These are phyloP conservation scores for Keithomyces neogunnii DNA, from an alignment of 2,329 filamentous ascomycete species.

Conservation along the genomic window DNA sequence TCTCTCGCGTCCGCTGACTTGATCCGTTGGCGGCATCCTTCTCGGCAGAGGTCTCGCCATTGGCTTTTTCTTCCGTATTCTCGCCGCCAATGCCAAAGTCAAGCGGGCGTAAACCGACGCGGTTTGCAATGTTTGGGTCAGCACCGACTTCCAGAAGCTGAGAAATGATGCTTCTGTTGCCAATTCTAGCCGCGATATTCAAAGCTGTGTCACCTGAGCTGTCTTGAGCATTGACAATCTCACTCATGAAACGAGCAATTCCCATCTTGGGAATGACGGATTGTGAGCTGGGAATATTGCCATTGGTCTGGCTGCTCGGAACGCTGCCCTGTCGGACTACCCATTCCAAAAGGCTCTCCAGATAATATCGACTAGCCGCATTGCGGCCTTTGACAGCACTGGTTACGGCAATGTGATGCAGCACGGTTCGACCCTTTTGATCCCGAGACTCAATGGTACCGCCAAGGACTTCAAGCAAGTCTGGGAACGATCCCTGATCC, in stretches of 20 bases:
- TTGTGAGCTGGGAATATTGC: conserved; percentile 29
- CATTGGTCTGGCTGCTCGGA: conserved; percentile 41
- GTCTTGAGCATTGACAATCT: conserved; percentile 94
- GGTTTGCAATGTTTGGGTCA: conserved; percentile 84
- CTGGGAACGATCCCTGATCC: conserved; percentile 82
- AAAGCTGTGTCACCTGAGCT: conserved; percentile 90
- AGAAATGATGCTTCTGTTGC: conserved; percentile 91
- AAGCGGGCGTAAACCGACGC: conserved; percentile 78
- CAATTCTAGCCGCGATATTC: conserved; percentile 87
- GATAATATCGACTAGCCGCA: conserved; percentile 87
- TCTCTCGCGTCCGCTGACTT: conserved; percentile 56
- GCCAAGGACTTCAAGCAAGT: conserved; percentile 80
- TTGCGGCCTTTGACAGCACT: conserved; percentile 92
- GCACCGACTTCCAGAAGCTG: conserved; percentile 92
- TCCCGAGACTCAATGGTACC: conserved; percentile 87
- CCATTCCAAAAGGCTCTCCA: conserved; percentile 90
- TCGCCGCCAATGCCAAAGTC: conserved; percentile 88
- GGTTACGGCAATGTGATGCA: conserved; percentile 94
- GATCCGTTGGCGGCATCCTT: conserved; percentile 35
- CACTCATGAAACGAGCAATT: conserved; percentile 87
- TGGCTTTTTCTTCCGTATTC: conserved; percentile 33
- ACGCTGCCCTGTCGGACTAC: conserved; percentile 77
- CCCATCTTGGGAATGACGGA: conserved; percentile 59
- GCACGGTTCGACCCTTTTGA: conserved; percentile 78
- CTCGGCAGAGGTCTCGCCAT: conserved; percentile 34